Evolutionary conservation across 257 asterid genomes (phyloP).

Genomic region (Nicotiana noctiflora): DNA sequence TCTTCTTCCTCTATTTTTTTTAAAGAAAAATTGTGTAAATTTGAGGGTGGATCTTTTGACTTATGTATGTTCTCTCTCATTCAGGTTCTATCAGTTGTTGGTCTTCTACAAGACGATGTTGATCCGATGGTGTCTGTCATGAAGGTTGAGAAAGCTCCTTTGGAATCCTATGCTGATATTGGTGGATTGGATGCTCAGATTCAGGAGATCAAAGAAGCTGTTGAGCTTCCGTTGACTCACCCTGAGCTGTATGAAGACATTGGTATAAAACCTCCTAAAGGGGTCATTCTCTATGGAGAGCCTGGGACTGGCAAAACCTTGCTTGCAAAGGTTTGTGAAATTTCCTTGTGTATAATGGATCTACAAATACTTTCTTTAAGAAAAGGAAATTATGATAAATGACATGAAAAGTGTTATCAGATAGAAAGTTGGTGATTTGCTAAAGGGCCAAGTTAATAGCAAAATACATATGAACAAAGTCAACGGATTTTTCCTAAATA

Average conservation of each 20-base stretch:
- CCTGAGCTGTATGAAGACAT: constrained; percentile 61
- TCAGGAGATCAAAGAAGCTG: constrained; percentile 55
- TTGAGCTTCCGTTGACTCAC: constrained; percentile 49
- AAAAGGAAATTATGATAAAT: too few species aligned
- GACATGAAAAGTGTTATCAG: background rate
- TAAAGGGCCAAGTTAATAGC: background rate
- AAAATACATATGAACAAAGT: background rate
- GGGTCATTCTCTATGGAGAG: constrained; percentile 93
- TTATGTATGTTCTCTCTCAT: background rate
- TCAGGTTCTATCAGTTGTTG: constrained; percentile 93
- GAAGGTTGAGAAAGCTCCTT: constrained; percentile 97
- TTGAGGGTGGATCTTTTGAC: background rate
- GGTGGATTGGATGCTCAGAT: constrained; percentile 52
- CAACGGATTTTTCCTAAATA: background rate
- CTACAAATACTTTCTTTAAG: background rate
- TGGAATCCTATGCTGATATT: constrained; percentile 85
- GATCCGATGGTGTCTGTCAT: constrained; percentile 98
- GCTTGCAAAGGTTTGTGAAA: constrained; percentile 78
- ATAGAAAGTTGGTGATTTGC: background rate
- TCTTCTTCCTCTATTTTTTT: background rate
- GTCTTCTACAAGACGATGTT: constrained; percentile 90
- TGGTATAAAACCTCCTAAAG: constrained; percentile 83
- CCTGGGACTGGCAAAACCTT: constrained; percentile 95
- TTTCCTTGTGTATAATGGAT: background rate
- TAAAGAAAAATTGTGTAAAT: background rate